A percentile compares a stretch with the other conserved stretches of the same genome.
Evolutionary conservation across 2,329 filamentous ascomycete genomes (phyloP).

Genomic region (Ceratocystis colombiana): DNA sequence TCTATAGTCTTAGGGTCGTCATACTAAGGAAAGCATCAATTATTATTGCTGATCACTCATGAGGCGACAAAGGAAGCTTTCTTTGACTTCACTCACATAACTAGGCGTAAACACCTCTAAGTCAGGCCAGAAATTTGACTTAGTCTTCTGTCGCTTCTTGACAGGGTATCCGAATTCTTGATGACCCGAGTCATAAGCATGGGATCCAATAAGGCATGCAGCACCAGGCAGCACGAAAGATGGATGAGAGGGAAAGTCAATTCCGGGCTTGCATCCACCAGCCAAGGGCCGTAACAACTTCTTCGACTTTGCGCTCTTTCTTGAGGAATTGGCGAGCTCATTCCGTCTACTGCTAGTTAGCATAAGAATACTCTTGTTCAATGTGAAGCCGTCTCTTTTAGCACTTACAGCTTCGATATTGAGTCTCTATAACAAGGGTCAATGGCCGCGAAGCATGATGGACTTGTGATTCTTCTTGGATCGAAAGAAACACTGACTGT

Average conservation of each 20-base stretch:
- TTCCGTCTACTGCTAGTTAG: conserved; percentile 6
- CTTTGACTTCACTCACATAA: not conserved
- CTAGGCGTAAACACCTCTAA: not conserved
- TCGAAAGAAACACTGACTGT: not conserved
- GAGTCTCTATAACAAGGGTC: not conserved
- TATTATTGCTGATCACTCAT: not conserved
- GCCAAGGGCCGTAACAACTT: not conserved
- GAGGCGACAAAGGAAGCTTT: not conserved
- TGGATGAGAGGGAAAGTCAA: conserved; percentile 4
- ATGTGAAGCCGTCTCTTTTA: not conserved
- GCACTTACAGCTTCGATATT: not conserved
- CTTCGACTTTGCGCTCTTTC: not conserved
- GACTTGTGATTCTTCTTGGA: not conserved
- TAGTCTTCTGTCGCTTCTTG: not conserved
- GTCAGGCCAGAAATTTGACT: not conserved
- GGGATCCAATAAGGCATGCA: not conserved
- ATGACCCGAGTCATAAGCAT: not conserved
- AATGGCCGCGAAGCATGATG: not conserved
- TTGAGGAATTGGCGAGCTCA: not conserved
- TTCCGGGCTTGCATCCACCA: not conserved
- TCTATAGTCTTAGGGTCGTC: not conserved
- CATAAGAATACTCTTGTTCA: not conserved
- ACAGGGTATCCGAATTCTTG: not conserved
- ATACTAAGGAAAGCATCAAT: not conserved
- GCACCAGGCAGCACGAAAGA: not conserved